Base-by-base conservation (phyloP, 306 rosid species). In the Citrullus amarus region DNA sequence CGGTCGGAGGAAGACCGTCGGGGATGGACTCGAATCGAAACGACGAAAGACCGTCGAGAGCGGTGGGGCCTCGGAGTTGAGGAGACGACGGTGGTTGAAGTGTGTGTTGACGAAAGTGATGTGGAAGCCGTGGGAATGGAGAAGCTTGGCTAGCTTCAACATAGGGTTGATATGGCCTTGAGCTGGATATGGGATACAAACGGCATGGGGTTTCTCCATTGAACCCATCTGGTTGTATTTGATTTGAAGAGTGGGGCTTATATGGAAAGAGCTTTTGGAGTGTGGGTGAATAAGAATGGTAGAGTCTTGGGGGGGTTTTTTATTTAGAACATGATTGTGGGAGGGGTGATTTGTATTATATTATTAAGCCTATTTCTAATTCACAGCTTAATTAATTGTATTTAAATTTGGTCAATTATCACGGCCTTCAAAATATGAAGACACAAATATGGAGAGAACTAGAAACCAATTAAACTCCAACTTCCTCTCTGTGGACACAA, bases 101-200 rank as follows among this genome's bases (percentile, higher is more conserved):
- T 86, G 82, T 4, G 83, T 76, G 89, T 81, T 76, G 36, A 86
- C 85, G n/a, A 86, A 81, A 76, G 89, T 86, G 58, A 86, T 58
- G 75, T 86, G 86, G 32, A 83, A 83, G 78, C 89, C 87, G 44
- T 65, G 73, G 62, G 16, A 70, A 60, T 86, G 86, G 78, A 86
- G 87, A 22, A 86, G 78, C 59, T 86, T 81, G 17, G 87, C 85
- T 7, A 86, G 79, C 46, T 79, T 71, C 8, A 86, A 74, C 87
- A 83, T 83, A 14, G 89, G 85, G 46, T 75, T 86, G 10, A 83
- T 73, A 71, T 86, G 87, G 63, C 89, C 87, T 70, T 86, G 89
- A 6, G 85, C 87, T 39, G 89, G 87, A 15, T 76, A 76, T 2
- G 71, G 86, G 77, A 58, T 86, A 22, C 76, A 71, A 3, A 71